Evolutionary conservation across 352 stramenopile species (phyloP).

Genomic region (Phytophthora foliorum): DNA sequence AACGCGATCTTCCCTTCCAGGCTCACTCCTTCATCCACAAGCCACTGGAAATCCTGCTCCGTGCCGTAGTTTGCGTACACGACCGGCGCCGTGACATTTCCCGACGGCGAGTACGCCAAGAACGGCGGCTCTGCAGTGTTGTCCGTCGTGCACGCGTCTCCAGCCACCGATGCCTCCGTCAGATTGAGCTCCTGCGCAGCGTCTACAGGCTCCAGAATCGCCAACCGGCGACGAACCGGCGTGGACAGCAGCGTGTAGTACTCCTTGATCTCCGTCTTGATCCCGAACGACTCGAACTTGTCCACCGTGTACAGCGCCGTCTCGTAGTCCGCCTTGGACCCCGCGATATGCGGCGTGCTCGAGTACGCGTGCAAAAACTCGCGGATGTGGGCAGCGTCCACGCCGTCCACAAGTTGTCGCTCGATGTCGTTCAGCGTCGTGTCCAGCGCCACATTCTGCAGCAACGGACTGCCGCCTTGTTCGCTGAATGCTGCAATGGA

Average conservation of each 20-base stretch:
- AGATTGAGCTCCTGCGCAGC: constrained; percentile 55
- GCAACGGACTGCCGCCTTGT: constrained; percentile 10
- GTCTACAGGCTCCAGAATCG: constrained; percentile 50
- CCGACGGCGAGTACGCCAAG: constrained; percentile 82
- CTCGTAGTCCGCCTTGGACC: constrained; percentile 59
- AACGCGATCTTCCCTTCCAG: constrained; percentile 87
- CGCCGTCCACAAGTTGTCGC: constrained; percentile 39
- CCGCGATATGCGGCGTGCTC: constrained; percentile 54
- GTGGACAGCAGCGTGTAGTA: constrained; percentile 79
- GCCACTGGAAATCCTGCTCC: constrained; percentile 80
- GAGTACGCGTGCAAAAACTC: constrained; percentile 61
- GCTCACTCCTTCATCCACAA: constrained; percentile 59
- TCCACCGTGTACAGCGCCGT: constrained; percentile 61
- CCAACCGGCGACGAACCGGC: constrained; percentile 49
- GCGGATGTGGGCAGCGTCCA: constrained; percentile 41
- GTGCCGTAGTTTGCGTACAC: constrained; percentile 91
- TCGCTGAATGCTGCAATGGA: constrained; percentile 11
- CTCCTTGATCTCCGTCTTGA: constrained; percentile 71
- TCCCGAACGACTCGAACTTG: constrained; percentile 61
- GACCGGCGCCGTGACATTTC: constrained; percentile 62
- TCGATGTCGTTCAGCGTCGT: constrained; percentile 32
- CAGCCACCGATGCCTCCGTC: constrained; percentile 61
- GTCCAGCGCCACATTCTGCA: constrained; percentile 29
- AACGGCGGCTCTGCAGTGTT: constrained; percentile 75
- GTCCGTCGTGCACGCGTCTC: constrained; percentile 67